Evolutionary conservation across 345 rosid species (phyloP).

Genomic region (Sonneratia caseolaris): DNA sequence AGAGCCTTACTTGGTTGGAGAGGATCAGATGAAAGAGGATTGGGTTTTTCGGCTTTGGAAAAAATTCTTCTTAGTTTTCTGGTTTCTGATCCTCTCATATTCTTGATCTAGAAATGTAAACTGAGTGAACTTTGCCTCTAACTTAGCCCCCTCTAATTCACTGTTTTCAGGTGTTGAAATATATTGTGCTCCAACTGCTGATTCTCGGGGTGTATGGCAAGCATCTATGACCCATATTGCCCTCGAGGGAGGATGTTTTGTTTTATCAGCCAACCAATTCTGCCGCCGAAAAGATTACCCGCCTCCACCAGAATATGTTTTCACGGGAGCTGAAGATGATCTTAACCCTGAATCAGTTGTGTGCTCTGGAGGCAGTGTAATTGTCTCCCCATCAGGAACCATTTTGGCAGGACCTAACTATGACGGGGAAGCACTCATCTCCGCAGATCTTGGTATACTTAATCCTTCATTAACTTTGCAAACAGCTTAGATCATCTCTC

Average conservation of each 20-base stretch:
- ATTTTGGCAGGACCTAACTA: constrained; percentile 89
- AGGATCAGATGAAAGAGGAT: not conserved
- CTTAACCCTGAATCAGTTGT: constrained; percentile 68
- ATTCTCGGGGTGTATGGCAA: constrained; percentile 72
- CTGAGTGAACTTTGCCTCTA: not conserved
- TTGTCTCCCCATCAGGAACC: constrained; percentile 74
- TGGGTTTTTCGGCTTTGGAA: not conserved
- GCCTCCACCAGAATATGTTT: constrained; percentile 72
- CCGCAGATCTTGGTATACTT: constrained; percentile 77
- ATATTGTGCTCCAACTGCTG: constrained; percentile 97
- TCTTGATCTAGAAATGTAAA: not conserved
- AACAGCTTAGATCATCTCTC: not conserved
- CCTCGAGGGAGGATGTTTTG: constrained; percentile 93
- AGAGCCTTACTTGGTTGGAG: not conserved
- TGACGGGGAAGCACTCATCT: constrained; percentile 72
- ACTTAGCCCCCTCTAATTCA: not conserved
- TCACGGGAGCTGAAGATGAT: constrained; percentile 54
- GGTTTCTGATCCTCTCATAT: not conserved
- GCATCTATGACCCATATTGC: constrained; percentile 93
- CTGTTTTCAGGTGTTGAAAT: constrained; percentile 54
- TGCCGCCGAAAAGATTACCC: constrained; percentile 86
- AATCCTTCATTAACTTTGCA: not conserved
- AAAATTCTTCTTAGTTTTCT: not conserved
- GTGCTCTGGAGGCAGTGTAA: constrained; percentile 88
- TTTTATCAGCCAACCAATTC: constrained; percentile 80